Base-by-base conservation (phyloP, 768 basidiomycete species). In the Leccinum truebloodii region DNA sequence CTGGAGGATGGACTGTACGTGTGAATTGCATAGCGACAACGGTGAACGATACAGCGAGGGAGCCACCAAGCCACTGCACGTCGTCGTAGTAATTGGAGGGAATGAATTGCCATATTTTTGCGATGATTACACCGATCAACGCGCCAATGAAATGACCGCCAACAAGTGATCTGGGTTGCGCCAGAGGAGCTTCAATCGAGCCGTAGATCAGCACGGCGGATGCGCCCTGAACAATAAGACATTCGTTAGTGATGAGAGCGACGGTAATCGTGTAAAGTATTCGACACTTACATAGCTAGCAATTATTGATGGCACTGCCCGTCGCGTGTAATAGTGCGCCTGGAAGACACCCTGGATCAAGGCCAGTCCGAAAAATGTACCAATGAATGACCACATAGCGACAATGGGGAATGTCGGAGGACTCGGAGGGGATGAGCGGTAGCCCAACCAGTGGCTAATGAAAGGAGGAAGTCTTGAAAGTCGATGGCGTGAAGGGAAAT, bases 161-260 rank as follows among this genome's bases (percentile, higher is more conserved):
- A 44, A 86, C 50, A 6, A 85, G 73, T 2, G 79, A 71, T n/a
- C 83, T 78, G 12, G 85, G 83, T 69, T 86, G 84, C 0, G 82
- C 80, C 41, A 85, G 67, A 8, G 83, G 83, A 5, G 76, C 73
- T 14, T 86, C 82, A 48, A 85, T 77, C 2, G 79, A 76, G 16
- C 81, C 83, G 60, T 83, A 85, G 32, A 82, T 77, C 49, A 86
- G 74, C 8, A 84, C 80, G 6, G 84, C 84, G 9, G 81, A 80
- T n/a, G 83, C 83, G 22, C 81, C 84, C 85, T 85, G 66, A 30
- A 39, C 9, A 20, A n/a, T 6, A 1, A 48, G 35, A 55, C 6
- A 18, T 13, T 46, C 41, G 57, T 55, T 14, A 6, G 39, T 51
- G n/a, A 55, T 55, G 35, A 32, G 18, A 12, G 16, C 20, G 28